Evolutionary conservation across 2,329 filamentous ascomycete species (phyloP).

Genomic region (Sporothrix brunneoviolacea): DNA sequence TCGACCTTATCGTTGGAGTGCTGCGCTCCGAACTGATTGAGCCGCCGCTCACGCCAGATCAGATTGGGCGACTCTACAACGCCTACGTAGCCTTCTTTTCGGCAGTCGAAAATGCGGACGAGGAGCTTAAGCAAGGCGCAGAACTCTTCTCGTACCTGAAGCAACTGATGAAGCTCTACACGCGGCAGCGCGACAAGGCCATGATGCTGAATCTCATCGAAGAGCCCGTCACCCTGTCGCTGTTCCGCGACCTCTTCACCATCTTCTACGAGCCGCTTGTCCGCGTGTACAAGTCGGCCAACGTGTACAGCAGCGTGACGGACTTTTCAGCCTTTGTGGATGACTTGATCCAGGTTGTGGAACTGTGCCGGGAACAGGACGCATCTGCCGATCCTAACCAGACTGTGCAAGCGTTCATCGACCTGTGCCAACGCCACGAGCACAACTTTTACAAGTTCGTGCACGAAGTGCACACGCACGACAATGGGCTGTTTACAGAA

Average conservation of each 20-base stretch:
- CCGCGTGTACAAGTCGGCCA: conserved; percentile 95
- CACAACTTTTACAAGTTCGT: conserved; percentile 99
- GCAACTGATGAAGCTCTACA: conserved; percentile 86
- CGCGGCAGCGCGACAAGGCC: conserved; percentile 84
- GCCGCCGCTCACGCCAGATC: conserved; percentile 63
- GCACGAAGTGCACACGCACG: conserved; percentile 93
- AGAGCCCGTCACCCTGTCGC: conserved; percentile 91
- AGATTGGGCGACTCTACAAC: conserved; percentile 83
- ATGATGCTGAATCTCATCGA: conserved; percentile 97
- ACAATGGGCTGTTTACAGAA: conserved; percentile 92
- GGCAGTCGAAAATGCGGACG: conserved; percentile 83
- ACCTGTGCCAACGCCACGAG: conserved; percentile 89
- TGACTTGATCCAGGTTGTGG: conserved; percentile 74
- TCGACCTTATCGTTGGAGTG: conserved; percentile 82
- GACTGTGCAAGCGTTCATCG: conserved; percentile 96
- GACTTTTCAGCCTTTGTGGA: conserved; percentile 92
- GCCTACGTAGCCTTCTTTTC: conserved; percentile 95
- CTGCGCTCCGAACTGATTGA: conserved; percentile 70
- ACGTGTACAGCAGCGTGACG: conserved; percentile 94
- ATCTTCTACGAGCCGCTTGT: conserved; percentile 99
- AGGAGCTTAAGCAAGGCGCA: conserved; percentile 81
- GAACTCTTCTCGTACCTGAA: conserved; percentile 93
- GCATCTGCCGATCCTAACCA: conserved; percentile 94
- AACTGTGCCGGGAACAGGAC: conserved; percentile 63
- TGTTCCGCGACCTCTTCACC: conserved; percentile 93